Base-by-base conservation (phyloP, 345 rosid genomes). In the Eucalyptus sp. region DNA sequence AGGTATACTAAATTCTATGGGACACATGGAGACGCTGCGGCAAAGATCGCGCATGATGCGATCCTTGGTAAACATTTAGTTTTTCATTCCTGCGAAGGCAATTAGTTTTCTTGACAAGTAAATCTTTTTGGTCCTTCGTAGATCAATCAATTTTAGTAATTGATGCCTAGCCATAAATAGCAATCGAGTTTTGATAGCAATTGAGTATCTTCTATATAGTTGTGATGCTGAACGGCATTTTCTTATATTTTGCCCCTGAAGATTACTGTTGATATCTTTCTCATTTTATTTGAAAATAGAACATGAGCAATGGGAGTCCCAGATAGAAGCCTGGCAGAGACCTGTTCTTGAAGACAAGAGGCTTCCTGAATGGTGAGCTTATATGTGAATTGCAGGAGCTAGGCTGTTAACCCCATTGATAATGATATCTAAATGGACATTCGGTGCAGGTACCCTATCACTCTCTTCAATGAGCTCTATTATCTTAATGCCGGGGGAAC, bases 401-500 rank as follows among this genome's bases (percentile, higher is more conserved):
- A 24, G 15, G 86, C 44, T 76, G 50, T 33, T 81, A 49, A 44
- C 83, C 60, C 14, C 50, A 56, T 41, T 79, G 41, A 85, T 31
- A 31, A 16, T 43, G 41, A 58, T 8, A 49, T 43, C 49, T n/a
- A 46, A 29, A 25, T 17, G 13, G 29, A 44, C 18, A 48, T 58
- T 88, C 64, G 89, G 91, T 92, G 88, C 93, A 96, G 99, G 99
- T 97, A 97, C 88, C 97, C 96, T 56, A 66, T 92, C 92, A 95
- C 99, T 86, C 96, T 97, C 58, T 97, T 97, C 89, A 97, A 97
- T 88, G 99, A 97, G 93, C 98, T 97, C 83, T 97, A 96, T 91
- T 97, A 93, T 93, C 97, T 97, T 60, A 97, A 97, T 91, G 91
- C 99, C 3, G 99, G 99, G 60, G 96, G 99, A 9, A 95, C 99